These are phyloP conservation scores for Cadophora luteo-olivacea DNA, from an alignment of 2,329 filamentous ascomycete genomes.

Conservation along the genomic window DNA sequence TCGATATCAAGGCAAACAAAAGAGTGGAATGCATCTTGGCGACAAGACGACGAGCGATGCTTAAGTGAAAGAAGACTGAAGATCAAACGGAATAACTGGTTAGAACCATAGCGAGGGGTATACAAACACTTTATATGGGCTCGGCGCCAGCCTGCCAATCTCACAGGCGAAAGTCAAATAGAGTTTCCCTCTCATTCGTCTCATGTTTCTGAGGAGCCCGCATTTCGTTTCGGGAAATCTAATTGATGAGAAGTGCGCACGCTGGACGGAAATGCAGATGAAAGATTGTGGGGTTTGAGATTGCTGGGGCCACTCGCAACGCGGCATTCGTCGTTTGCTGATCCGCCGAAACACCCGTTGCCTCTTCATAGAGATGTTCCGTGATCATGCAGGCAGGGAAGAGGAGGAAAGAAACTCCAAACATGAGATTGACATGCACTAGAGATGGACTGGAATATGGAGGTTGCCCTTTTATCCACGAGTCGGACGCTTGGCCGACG, in stretches of 20 bases:
- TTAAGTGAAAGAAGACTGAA: constrained; percentile 13
- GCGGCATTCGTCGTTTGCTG: not conserved
- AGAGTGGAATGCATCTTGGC: constrained; percentile 30
- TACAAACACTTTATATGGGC: constrained; percentile 8
- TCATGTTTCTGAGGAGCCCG: not conserved
- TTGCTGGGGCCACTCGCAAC: not conserved
- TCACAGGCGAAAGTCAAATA: not conserved
- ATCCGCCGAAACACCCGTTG: not conserved
- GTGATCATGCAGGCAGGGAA: constrained; percentile 4
- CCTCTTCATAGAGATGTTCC: constrained; percentile 1
- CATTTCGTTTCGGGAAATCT: constrained; percentile 7
- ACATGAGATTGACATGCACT: constrained; percentile 1
- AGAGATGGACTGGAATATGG: not conserved
- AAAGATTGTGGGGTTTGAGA: constrained; percentile 5
- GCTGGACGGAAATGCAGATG: not conserved
- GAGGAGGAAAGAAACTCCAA: not conserved
- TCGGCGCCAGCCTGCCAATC: not conserved
- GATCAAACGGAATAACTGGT: not conserved
- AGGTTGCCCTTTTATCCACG: not conserved
- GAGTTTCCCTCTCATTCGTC: constrained; percentile 2
- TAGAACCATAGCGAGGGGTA: not conserved
- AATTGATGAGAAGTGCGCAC: not conserved
- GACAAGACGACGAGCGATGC: constrained; percentile 7
- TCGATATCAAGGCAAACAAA: constrained; percentile 15
- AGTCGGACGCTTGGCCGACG: constrained; percentile 2